Base-by-base conservation (phyloP, 169 alveolate genomes). In the Babesia bigemina region DNA sequence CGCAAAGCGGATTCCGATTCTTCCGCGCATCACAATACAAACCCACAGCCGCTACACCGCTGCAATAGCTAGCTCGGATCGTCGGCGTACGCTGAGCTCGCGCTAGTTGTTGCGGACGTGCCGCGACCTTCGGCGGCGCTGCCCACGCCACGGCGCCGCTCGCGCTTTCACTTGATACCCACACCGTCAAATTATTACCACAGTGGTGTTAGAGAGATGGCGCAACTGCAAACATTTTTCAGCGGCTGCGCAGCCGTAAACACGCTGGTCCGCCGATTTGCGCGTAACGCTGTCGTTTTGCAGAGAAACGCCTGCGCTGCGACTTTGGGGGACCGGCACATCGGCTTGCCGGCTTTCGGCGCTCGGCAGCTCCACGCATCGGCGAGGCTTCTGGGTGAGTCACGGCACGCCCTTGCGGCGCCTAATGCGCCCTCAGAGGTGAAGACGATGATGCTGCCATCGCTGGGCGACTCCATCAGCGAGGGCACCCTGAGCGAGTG, bases 381-480 rank as follows among this genome's bases (percentile, higher is more conserved):
- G 7, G 50, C 73, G 0, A 63, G 6, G 42, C 60, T 63, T 6
- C 45, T 63, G 39, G 73, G 73, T 63, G 33, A 47, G 73, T 21
- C 12, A n/a, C 17, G 11, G 63, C 21, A 16, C 16, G 8, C 58
- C 22, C 4, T 47, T 16, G 7, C 13, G n/a, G n/a, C 26, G 7
- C 36, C 22, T 45, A 44, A 47, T 19, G 14, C 3, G 26, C 36
- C 2, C 29, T 10, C 62, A 79, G 87, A 72, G 21, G 70, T 79
- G 0, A 79, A 71, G 60, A 72, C 90, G 11, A 79, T 92, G 58
- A 85, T 78, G 33, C 92, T 92, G 63, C 96, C 96, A 14, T 63
- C 92, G 33, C 73, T 93, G 83, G 96, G 96, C 39, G 96, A 93
- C 70, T 93, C 96, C 60, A 93, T 93, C 66, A 92, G 95, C 26